Evolutionary conservation across 305 asterid genomes (phyloP).

Genomic region (Fraxinus velutina): DNA sequence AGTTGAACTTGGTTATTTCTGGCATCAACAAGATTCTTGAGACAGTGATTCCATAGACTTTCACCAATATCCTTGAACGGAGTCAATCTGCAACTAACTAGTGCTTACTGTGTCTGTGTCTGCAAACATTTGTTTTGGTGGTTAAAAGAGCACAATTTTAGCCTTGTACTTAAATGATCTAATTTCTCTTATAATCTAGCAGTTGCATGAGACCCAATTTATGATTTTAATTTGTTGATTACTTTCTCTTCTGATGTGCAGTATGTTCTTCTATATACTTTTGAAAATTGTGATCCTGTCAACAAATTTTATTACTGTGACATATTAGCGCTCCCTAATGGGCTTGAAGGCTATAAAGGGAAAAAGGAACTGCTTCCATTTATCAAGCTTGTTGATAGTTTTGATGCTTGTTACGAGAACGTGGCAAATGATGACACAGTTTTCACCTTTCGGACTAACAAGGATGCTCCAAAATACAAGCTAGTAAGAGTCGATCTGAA

Average conservation of each 20-base stretch:
- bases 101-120: constrained; percentile 6
- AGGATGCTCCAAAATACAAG: constrained; percentile 89
- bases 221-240: neutral
- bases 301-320: constrained; percentile 87
- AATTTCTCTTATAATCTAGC: neutral
- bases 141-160: neutral
- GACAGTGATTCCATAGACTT: constrained; percentile 3
- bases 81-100: constrained; percentile 4
- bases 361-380: constrained; percentile 61
- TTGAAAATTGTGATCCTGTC: constrained; percentile 77
- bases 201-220: neutral
- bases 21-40: neutral
- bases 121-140: neutral
- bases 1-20: constrained; percentile 1
- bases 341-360: constrained; percentile 67
- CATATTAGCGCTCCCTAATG: constrained; percentile 56
- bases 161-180: neutral
- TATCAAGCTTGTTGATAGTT: constrained; percentile 70
- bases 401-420: constrained; percentile 68
- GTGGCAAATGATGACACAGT: constrained; percentile 68
- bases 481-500: constrained; percentile 72
- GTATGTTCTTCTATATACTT: constrained; percentile 67
- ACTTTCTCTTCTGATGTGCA: constrained; percentile 38
- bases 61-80: neutral
- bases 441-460: constrained; percentile 42